Evolutionary conservation across 257 asterid species (phyloP), one percentile per base, ranked within the genome.

Genomic region (Fraxinus quadrangulata): DNA sequence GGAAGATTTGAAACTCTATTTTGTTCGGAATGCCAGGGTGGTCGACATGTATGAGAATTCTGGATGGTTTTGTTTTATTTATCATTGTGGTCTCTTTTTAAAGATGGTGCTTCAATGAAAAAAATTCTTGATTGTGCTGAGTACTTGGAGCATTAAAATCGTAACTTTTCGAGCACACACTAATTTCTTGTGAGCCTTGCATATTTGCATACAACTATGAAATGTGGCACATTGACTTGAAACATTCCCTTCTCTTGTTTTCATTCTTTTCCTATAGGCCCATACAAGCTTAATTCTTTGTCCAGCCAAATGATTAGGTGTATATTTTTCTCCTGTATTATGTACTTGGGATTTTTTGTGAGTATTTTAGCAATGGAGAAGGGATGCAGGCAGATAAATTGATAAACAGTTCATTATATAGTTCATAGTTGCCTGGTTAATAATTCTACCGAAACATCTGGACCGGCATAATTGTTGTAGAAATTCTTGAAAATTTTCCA

Each of bases 401-500:
- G 47, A 2, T 2, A 40, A 40, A 40, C 16, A 40, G 47, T 40
- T 40, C 14, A 40, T 40, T 40, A 40, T 40, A 40, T 39, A 10
- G 45, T 39, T 39, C 13, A 40, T 40, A 40, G 14, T 40, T 40
- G 47, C 47, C 47, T 40, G 47, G 47, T 39, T 39, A 34, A 34
- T 34, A 34, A 34, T 34, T 34, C 8, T 5, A 34, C 85, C 1
- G 73, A 63, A 0, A 36, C 34, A 19, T 88, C 87, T 0, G 68
- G 45, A 3, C 81, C 82, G 0, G 33, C 28, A 77, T 84, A 83
- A 80, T 87, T 87, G 75, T 75, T 21, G 75, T 88, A 95, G 83
- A 89, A 95, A 40, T 76, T 80, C 79, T 84, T 90, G 84, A 93
- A 6, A 6, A 95, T 90, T 84, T 97, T 90, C 42, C 81, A 85